These are phyloP conservation scores for Kodamaea laetipori DNA, from an alignment of 805 yeast species.

Conservation along the genomic window DNA sequence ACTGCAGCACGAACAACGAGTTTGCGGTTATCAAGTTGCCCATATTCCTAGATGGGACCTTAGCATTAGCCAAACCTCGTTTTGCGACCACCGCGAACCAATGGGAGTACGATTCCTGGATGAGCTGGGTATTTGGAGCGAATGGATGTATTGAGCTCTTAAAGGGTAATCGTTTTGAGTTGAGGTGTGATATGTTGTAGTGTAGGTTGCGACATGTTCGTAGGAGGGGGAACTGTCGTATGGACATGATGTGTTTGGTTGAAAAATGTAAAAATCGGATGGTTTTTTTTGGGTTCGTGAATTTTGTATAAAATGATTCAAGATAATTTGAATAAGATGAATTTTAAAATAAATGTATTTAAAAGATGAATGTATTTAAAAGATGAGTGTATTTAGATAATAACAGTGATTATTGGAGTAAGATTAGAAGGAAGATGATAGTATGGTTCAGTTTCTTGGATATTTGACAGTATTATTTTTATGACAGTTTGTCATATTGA, in stretches of 20 bases:
- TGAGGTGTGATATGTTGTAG: slow-evolving; percentile 17
- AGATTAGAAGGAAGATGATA: too few species aligned
- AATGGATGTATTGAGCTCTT: slow-evolving; percentile 21
- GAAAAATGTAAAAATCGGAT: slow-evolving; percentile 2
- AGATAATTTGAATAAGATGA: too few species aligned
- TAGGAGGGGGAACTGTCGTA: slow-evolving; percentile 22
- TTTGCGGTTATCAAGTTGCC: slow-evolving; percentile 11
- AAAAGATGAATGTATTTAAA: too few species aligned
- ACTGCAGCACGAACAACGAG: slow-evolving; percentile 9
- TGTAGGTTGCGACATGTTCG: slow-evolving; percentile 20
- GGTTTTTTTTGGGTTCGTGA: too few species aligned
- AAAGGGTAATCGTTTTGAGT: slow-evolving; percentile 16
- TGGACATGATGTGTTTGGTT: slow-evolving; percentile 4
- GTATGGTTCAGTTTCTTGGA: too few species aligned
- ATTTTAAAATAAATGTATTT: too few species aligned
- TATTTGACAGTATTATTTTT: too few species aligned
- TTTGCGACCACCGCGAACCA: slow-evolving; percentile 15
- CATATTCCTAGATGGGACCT: slow-evolving; percentile 9
- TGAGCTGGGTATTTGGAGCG: slow-evolving; percentile 22
- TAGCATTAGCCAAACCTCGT: background rate
- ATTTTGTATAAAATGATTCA: too few species aligned
- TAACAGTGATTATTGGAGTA: too few species aligned
- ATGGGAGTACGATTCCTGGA: slow-evolving; percentile 20
- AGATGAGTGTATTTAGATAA: too few species aligned
- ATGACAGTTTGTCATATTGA: too few species aligned